Evolutionary conservation across 1,284 basidiomycete species (phyloP).

Genomic region (Tylopilus orsonianus): DNA sequence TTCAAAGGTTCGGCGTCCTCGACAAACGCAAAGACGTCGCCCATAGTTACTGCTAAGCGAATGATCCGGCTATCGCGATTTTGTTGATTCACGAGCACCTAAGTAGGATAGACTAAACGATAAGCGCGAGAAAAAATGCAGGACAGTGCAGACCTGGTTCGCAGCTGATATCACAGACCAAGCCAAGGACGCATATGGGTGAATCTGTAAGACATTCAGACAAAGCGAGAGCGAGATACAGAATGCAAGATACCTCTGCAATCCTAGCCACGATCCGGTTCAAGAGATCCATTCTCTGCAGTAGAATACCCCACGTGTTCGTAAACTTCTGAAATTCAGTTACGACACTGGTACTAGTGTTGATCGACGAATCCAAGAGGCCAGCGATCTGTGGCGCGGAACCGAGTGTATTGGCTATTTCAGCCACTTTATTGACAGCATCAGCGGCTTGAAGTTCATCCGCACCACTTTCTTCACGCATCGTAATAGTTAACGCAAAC

Average conservation of each 20-base stretch:
- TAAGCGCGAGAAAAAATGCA: background rate
- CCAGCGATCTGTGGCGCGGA: background rate
- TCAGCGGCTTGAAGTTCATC: conserved; percentile 18
- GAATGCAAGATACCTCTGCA: conserved; percentile 13
- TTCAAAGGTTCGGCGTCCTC: conserved; percentile 11
- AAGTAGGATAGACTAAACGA: background rate
- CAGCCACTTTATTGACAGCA: conserved; percentile 8
- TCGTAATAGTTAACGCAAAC: conserved; percentile 9
- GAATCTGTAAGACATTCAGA: conserved; percentile 14
- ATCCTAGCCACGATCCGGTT: conserved; percentile 11
- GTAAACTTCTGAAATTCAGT: conserved; percentile 14
- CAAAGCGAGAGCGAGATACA: background rate
- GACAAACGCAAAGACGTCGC: conserved; percentile 16
- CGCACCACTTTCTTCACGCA: background rate
- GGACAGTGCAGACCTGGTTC: conserved; percentile 10
- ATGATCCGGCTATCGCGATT: conserved; percentile 13
- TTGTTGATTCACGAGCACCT: conserved; percentile 24
- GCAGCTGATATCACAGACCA: conserved; percentile 28
- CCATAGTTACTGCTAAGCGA: conserved; percentile 16
- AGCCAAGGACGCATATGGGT: conserved; percentile 20
- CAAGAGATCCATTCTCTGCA: conserved; percentile 17
- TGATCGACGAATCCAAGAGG: background rate
- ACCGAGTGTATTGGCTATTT: background rate
- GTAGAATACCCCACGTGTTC: conserved; percentile 18
- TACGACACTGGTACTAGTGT: background rate